These are phyloP conservation scores for Psilocybe cyanescens DNA, from an alignment of 768 basidiomycete genomes.

Conservation along the genomic window DNA sequence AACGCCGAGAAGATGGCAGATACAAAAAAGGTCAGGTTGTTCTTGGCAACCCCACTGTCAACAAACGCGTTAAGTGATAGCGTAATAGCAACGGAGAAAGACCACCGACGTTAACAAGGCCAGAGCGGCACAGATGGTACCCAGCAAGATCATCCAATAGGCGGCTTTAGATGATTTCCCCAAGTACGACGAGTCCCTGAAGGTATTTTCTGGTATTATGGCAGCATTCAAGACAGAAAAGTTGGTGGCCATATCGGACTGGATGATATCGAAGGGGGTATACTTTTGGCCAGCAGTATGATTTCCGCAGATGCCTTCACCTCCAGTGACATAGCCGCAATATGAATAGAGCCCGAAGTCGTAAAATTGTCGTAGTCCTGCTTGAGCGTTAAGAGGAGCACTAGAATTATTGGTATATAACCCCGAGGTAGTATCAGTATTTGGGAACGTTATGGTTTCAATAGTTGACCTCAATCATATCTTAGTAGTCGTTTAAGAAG, in stretches of 20 bases:
- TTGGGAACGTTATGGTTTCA: slow-evolving; percentile 56
- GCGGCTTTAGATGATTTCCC: slow-evolving; percentile 69
- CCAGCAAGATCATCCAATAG: slow-evolving; percentile 76
- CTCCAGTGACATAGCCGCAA: slow-evolving; percentile 69
- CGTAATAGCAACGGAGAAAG: slow-evolving; percentile 2
- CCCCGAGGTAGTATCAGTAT: slow-evolving; percentile 36
- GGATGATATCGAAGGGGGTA: slow-evolving; percentile 65
- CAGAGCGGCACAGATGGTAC: slow-evolving; percentile 66
- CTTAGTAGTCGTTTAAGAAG: background rate
- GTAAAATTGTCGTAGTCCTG: slow-evolving; percentile 73
- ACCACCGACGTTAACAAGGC: slow-evolving; percentile 67
- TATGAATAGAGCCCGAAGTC: slow-evolving; percentile 82
- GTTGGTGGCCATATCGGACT: slow-evolving; percentile 68
- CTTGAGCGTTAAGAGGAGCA: slow-evolving; percentile 55
- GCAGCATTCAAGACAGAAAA: slow-evolving; percentile 58
- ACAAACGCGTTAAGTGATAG: slow-evolving; percentile 15
- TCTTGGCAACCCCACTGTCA: slow-evolving; percentile 67
- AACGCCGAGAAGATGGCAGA: slow-evolving; percentile 67
- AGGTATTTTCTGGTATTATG: slow-evolving; percentile 54
- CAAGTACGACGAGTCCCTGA: slow-evolving; percentile 63
- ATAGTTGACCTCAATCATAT: slow-evolving; percentile 49
- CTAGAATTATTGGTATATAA: slow-evolving; percentile 72
- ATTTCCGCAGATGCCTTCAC: slow-evolving; percentile 67
- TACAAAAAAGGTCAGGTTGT: slow-evolving; percentile 65
- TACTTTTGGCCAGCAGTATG: slow-evolving; percentile 61